Evolutionary conservation across 1,284 basidiomycete genomes (phyloP).

Genomic region (Entoloma clypeatum): DNA sequence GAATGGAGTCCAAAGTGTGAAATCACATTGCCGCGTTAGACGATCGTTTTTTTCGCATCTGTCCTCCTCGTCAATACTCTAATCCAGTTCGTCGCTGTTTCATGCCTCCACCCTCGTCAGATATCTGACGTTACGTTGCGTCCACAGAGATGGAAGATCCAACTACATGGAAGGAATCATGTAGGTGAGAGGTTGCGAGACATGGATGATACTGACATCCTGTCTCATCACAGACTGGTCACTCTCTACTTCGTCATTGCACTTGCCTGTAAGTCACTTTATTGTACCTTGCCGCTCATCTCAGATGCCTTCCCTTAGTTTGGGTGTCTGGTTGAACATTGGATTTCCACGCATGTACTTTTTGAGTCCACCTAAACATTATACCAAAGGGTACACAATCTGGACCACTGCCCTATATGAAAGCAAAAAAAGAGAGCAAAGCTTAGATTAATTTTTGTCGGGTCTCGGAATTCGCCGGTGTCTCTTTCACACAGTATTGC

Average conservation of each 20-base stretch:
- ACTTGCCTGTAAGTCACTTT: constrained; percentile 42
- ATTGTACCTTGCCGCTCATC: background rate
- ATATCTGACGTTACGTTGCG: constrained; percentile 8
- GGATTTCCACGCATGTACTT: too few relatives aligned
- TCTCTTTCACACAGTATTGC: too few relatives aligned
- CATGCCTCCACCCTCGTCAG: constrained; percentile 1
- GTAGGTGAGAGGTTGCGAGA: constrained; percentile 25
- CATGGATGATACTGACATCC: constrained; percentile 2
- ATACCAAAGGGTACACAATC: too few relatives aligned
- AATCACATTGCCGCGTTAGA: constrained; percentile 42
- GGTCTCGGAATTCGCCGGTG: too few relatives aligned
- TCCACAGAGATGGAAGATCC: constrained; percentile 72
- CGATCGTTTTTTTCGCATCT: constrained; percentile 80
- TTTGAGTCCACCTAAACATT: too few relatives aligned
- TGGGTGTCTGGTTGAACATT: too few relatives aligned
- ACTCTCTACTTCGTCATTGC: constrained; percentile 62
- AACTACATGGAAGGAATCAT: constrained; percentile 89
- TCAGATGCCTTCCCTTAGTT: constrained; percentile 13
- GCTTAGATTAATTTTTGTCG: too few relatives aligned
- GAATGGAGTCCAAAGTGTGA: constrained; percentile 1
- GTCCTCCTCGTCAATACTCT: constrained; percentile 81
- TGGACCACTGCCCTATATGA: background rate
- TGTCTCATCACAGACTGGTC: constrained; percentile 34
- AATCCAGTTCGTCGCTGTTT: constrained; percentile 54
- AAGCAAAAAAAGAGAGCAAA: too few relatives aligned